Evolutionary conservation across 345 rosid species (phyloP).

Genomic region (Adansonia digitata): DNA sequence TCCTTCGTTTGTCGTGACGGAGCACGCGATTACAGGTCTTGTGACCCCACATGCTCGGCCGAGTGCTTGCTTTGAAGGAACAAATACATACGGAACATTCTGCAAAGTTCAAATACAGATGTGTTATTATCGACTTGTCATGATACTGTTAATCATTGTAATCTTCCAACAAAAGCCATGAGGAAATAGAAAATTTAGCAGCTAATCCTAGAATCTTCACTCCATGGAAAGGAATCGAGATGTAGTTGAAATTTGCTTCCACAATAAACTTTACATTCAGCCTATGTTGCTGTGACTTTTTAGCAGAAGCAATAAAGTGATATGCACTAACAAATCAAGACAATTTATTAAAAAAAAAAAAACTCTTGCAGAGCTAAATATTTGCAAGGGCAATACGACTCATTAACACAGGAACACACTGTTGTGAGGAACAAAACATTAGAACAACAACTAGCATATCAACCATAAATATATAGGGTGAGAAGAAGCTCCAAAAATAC

Average conservation of each 20-base stretch:
- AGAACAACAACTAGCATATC: neutral
- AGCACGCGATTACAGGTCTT: constrained; percentile 88
- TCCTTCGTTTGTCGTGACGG: constrained; percentile 81
- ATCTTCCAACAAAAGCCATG: neutral
- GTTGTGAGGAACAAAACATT: neutral
- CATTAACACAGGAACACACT: neutral
- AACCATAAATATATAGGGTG: neutral
- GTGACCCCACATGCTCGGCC: constrained; percentile 97
- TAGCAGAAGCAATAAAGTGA: neutral
- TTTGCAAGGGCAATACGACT: neutral
- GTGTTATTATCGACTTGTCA: neutral
- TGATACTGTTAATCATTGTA: neutral
- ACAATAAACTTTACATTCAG: neutral
- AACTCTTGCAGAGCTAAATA: neutral
- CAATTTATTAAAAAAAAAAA: neutral
- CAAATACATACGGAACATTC: constrained; percentile 98
- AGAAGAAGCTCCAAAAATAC: neutral
- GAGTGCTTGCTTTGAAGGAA: constrained; percentile 90
- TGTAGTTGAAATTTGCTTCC: neutral
- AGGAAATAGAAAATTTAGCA: neutral
- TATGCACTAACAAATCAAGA: neutral
- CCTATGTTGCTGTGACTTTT: too few relatives aligned
- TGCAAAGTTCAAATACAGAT: constrained; percentile 21
- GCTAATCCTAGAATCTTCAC: neutral
- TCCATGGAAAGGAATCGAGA: neutral